Conservation (phyloP, 139 green algal species). For the Tetradesmus obliquus region DNA sequence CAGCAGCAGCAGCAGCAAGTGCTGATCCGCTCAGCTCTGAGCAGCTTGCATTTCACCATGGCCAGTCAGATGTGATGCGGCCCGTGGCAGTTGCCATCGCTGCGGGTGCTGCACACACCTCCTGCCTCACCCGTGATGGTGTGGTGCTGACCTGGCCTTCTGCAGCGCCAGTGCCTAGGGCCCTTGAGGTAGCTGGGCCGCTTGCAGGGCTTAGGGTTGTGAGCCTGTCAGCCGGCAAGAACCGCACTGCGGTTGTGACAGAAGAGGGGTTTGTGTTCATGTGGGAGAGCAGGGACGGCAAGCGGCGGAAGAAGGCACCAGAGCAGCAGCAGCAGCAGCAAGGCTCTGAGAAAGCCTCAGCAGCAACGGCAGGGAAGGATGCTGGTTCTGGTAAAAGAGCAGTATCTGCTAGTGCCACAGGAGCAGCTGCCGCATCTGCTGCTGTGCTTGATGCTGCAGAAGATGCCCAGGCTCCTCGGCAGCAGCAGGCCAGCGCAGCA, state of each 20-base stretch:
- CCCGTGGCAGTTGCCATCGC: conserved; percentile 72
- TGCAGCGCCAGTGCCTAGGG: conserved; percentile 58
- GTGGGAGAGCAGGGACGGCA: conserved; percentile 77
- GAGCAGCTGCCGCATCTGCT: neutral
- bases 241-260: conserved; percentile 84
- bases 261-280: conserved; percentile 84
- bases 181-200: conserved; percentile 73
- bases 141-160: conserved; percentile 80
- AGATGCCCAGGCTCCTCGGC: neutral
- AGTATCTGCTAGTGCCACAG: neutral
- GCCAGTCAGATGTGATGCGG: conserved; percentile 69
- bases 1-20: neutral
- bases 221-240: conserved; percentile 86
- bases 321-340: conserved; percentile 36
- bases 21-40: neutral
- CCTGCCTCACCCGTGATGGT: conserved; percentile 71
- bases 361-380: neutral
- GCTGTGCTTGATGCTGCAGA: neutral
- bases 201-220: conserved; percentile 76
- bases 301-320: neutral
- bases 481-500: neutral
- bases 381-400: neutral
- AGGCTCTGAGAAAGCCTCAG: neutral
- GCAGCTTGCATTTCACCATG: conserved; percentile 78
- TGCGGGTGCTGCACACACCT: conserved; percentile 79